Percentiles rank a stretch among this genome's conserved stretches.
Evolutionary conservation across 495 filamentous ascomycete genomes (phyloP).

Genomic region (Penicillium samsonianum): DNA sequence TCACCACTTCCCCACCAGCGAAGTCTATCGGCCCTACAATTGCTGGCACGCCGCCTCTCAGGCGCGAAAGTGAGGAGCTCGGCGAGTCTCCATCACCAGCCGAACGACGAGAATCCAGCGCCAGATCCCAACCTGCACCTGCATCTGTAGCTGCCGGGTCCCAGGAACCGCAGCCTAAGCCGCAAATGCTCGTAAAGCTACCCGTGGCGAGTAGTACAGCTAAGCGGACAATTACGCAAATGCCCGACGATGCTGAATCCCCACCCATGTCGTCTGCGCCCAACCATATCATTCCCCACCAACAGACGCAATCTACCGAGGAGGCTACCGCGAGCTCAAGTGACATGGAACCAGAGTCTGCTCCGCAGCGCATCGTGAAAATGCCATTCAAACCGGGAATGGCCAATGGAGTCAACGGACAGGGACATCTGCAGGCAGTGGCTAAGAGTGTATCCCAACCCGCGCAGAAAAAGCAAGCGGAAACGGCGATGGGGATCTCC

Average conservation of each 20-base stretch:
- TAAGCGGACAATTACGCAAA: conserved; percentile 6
- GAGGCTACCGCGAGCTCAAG: neutral
- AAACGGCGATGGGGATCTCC: neutral
- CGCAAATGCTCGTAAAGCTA: neutral
- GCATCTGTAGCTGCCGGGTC: neutral
- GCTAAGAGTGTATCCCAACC: neutral
- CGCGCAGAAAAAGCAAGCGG: conserved; percentile 3
- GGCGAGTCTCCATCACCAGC: conserved; percentile 26
- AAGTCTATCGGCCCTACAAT: neutral
- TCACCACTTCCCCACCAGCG: neutral
- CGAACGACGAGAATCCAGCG: neutral
- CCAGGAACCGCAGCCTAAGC: neutral
- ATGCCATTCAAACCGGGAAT: neutral
- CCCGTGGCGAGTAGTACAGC: neutral
- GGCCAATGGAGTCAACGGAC: neutral
- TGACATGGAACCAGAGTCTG: neutral
- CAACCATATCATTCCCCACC: neutral
- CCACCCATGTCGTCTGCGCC: neutral
- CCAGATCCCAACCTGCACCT: conserved; percentile 2
- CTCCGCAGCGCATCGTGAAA: neutral
- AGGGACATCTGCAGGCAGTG: neutral
- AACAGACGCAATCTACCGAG: neutral
- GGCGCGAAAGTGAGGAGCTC: conserved; percentile 32
- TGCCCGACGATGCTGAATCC: neutral
- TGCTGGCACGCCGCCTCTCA: conserved; percentile 6